Evolutionary conservation across 179 eudicot genomes (phyloP).

Genomic region (Drosera spatulata): DNA sequence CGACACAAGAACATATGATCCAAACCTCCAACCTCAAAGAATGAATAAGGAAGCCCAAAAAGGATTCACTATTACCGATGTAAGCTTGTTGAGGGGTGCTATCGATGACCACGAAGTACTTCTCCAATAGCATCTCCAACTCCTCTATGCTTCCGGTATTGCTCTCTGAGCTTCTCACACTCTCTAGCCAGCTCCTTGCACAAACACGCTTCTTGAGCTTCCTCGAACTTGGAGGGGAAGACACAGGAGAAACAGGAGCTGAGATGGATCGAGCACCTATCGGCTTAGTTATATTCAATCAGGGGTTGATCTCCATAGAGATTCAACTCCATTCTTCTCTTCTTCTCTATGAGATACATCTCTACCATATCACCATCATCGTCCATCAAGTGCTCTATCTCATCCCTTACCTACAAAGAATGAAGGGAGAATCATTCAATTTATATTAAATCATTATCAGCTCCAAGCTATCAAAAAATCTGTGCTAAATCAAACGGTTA

Average conservation of each 20-base stretch:
- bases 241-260: constrained; percentile 95
- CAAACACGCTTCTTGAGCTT: constrained; percentile 82
- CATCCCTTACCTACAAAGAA: constrained; percentile 75
- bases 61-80: constrained; percentile 46
- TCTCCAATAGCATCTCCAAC: too few species aligned
- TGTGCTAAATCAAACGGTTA: too few species aligned
- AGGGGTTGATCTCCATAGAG: constrained; percentile 76
- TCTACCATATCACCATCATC: constrained; percentile 99
- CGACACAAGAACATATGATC: constrained; percentile 5
- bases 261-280: constrained; percentile 52
- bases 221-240: constrained; percentile 58
- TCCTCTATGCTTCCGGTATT: constrained; percentile 5
- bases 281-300: constrained; percentile 51
- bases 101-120: constrained; percentile 26
- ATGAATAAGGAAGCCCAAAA: not conserved
- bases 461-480: too few species aligned
- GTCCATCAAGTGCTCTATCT: constrained; percentile 97
- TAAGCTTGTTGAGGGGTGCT: constrained; percentile 93
- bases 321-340: constrained; percentile 62
- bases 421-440: not conserved
- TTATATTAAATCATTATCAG: too few species aligned
- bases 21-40: not conserved
- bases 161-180: constrained; percentile 73
- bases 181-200: constrained; percentile 88
- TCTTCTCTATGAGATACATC: constrained; percentile 96